These are phyloP conservation scores for Leptographium wingfieldii DNA, from an alignment of 2,329 filamentous ascomycete species.

Conservation along the genomic window DNA sequence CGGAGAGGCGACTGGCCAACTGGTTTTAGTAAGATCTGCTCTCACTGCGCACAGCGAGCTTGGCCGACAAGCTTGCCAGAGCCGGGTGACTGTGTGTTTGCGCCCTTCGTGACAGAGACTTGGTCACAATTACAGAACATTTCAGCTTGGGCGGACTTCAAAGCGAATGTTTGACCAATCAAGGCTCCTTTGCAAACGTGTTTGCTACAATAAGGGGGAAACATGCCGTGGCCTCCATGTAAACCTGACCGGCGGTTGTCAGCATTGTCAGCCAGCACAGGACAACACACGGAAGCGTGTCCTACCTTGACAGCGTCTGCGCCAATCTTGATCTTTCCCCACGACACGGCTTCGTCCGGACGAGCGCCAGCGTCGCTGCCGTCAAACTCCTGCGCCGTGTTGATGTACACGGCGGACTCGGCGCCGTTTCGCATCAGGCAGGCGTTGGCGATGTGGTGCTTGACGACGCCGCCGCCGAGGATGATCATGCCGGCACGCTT, in stretches of 20 bases:
- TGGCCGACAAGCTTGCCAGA: not conserved
- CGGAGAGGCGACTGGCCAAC: constrained; percentile 21
- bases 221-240: constrained; percentile 50
- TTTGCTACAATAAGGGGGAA: constrained; percentile 56
- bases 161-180: constrained; percentile 2
- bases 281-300: not conserved
- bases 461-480: constrained; percentile 85
- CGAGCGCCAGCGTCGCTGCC: constrained; percentile 91
- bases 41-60: too few species aligned
- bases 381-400: constrained; percentile 95
- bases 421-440: constrained; percentile 96
- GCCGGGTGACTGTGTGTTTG: too few species aligned
- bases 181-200: constrained; percentile 46
- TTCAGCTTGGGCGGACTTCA: not conserved
- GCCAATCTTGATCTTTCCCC: constrained; percentile 92
- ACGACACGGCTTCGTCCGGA: constrained; percentile 93
- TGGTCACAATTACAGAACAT: not conserved
- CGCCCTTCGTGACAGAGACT: too few species aligned
- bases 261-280: not conserved
- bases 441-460: constrained; percentile 97
- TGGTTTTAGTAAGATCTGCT: constrained; percentile 29
- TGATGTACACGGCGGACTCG: constrained; percentile 94
- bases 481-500: constrained; percentile 91
- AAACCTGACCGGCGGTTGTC: constrained; percentile 31
- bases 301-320: constrained; percentile 78